Conservation (phyloP, 2,329 filamentous ascomycete genomes). For the Plectosphaerella sp. region DNA sequence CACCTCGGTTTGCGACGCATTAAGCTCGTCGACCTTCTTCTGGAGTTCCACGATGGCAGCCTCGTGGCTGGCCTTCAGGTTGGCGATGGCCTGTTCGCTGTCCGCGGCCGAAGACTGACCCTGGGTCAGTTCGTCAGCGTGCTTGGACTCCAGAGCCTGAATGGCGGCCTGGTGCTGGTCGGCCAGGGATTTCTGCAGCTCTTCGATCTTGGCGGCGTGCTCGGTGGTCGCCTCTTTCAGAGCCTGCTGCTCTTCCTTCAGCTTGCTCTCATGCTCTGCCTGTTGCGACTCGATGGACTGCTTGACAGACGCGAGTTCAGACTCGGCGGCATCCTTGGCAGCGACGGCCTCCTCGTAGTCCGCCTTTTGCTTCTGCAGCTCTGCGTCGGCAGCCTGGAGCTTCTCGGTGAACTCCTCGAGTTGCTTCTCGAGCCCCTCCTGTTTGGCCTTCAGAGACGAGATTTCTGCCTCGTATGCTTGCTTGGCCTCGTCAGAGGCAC, state of each 20-base stretch:
- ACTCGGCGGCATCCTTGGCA: slow-evolving; percentile 43
- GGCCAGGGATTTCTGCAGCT: slow-evolving; percentile 42
- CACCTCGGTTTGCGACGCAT: slow-evolving; percentile 38
- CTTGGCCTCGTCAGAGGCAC: slow-evolving; percentile 7
- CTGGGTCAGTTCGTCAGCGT: slow-evolving; percentile 45
- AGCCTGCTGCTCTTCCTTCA: slow-evolving; percentile 30
- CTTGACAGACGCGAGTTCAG: slow-evolving; percentile 44
- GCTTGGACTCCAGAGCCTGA: slow-evolving; percentile 46
- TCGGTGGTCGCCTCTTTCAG: slow-evolving; percentile 37
- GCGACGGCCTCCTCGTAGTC: slow-evolving; percentile 43
- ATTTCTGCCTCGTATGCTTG: slow-evolving; percentile 37
- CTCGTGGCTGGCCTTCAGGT: slow-evolving; percentile 48
- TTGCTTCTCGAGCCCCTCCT: slow-evolving; percentile 42
- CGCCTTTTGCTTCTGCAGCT: slow-evolving; percentile 44
- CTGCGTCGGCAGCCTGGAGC: slow-evolving; percentile 44
- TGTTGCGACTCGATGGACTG: slow-evolving; percentile 43
- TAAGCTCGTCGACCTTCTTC: slow-evolving; percentile 50
- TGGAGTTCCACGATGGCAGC: slow-evolving; percentile 43
- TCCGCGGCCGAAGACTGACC: slow-evolving; percentile 37
- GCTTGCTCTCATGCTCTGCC: slow-evolving; percentile 32
- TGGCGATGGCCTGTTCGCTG: slow-evolving; percentile 44
- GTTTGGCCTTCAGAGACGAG: slow-evolving; percentile 43
- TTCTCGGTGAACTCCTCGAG: slow-evolving; percentile 45
- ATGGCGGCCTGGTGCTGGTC: slow-evolving; percentile 47
- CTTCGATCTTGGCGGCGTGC: slow-evolving; percentile 44